Evolutionary conservation across 2,329 filamentous ascomycete genomes (phyloP).

Genomic region (Cercospora janseana): DNA sequence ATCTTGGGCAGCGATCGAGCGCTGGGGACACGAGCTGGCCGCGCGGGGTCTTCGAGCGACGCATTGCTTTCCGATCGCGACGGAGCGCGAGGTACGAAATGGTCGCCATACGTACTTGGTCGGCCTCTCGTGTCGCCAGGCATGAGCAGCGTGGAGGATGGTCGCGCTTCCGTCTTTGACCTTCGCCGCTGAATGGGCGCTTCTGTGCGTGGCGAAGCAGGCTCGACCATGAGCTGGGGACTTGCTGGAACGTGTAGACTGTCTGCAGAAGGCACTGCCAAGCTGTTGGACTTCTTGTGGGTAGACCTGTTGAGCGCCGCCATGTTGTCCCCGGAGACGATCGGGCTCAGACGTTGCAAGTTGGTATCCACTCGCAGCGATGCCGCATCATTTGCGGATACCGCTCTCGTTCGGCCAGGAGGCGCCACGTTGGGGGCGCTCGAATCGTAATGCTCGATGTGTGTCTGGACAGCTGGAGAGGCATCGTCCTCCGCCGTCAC

Average conservation of each 20-base stretch:
- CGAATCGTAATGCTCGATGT: conserved; percentile 10
- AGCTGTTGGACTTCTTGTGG: conserved; percentile 14
- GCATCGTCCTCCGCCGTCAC: conserved; percentile 17
- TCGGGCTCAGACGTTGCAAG: conserved; percentile 18
- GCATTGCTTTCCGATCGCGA: conserved; percentile 19
- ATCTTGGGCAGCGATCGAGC: conserved; percentile 43
- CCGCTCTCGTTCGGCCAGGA: conserved; percentile 47
- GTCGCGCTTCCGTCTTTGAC: conserved; percentile 14
- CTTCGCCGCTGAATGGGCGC: conserved; percentile 13
- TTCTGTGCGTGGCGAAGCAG: conserved; percentile 23
- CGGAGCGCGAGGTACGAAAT: conserved; percentile 16
- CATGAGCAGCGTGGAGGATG: conserved; percentile 17
- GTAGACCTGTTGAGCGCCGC: conserved; percentile 5
- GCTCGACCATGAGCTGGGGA: conserved; percentile 22
- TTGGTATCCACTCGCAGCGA: conserved; percentile 46
- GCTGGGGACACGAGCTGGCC: conserved; percentile 32
- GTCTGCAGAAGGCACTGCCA: conserved; percentile 10
- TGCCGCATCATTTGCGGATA: conserved; percentile 59
- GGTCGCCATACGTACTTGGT: conserved; percentile 13
- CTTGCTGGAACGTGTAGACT: conserved; percentile 8
- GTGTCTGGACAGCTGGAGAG: conserved; percentile 7
- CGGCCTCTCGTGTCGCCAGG: conserved; percentile 17
- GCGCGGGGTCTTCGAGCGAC: conserved; percentile 17
- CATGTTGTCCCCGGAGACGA: conserved; percentile 21
- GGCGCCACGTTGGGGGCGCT: conserved; percentile 27